These are phyloP conservation scores for Albizia julibrissin DNA, from an alignment of 306 rosid genomes.

Conservation along the genomic window DNA sequence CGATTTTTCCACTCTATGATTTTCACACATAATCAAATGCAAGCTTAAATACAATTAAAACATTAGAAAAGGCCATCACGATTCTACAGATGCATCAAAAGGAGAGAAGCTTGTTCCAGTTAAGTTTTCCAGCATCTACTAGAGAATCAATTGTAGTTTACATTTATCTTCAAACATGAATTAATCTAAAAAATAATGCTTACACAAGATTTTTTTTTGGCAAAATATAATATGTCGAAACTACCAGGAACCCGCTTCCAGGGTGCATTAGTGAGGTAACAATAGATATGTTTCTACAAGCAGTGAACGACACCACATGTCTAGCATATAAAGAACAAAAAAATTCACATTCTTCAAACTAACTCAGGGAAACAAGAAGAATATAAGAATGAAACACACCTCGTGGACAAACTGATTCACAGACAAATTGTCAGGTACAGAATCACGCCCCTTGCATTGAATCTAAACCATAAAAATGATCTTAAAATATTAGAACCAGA, in stretches of 20 bases:
- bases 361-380: slow-evolving; percentile 28
- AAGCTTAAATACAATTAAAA: neutral
- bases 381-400: slow-evolving; percentile 62
- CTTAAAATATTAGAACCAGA: slow-evolving; percentile 32
- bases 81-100: neutral
- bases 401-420: slow-evolving; percentile 90
- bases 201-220: neutral
- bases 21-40: neutral
- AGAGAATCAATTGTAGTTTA: slow-evolving; percentile 7
- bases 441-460: slow-evolving; percentile 91
- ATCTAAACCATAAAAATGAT: slow-evolving; percentile 60
- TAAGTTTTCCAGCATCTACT: neutral
- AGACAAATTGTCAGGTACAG: slow-evolving; percentile 88
- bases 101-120: neutral
- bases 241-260: neutral
- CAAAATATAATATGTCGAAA: neutral
- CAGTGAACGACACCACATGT: neutral
- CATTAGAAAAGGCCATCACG: neutral
- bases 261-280: slow-evolving; percentile 13
- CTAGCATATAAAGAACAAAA: slow-evolving; percentile 11
- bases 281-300: slow-evolving; percentile 8
- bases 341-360: slow-evolving; percentile 28
- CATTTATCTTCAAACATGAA: slow-evolving; percentile 6
- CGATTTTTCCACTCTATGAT: neutral
- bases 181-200: neutral